Base-by-base conservation (phyloP, 2,329 filamentous ascomycete genomes). In the Stachybotrys echinatus region DNA sequence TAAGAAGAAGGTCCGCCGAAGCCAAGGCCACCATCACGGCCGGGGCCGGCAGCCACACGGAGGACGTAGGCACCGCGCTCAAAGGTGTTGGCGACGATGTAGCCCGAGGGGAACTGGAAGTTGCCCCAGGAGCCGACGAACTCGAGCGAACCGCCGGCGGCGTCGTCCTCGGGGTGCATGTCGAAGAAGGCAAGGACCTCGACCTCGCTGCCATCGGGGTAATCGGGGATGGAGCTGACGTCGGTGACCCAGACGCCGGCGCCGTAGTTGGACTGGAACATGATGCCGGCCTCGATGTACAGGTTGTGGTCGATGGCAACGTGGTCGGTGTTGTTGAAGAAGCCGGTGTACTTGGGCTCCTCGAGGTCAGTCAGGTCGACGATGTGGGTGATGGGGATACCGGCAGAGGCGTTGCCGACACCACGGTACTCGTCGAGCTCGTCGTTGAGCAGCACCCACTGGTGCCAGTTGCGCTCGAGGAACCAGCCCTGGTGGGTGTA, bases 401-500 rank as follows among this genome's bases (percentile, higher is more conserved):
- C 38, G 38, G 12, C 18, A 5, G 38, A 10, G 38, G 38, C 38
- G 7, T 40, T 18, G 5, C 10, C 68, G 68, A 10, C 65, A 63
- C 17, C 56, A 54, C 19, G 72, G 61, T 20, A 58, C 61, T 80
- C 77, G 59, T 80, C 76, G 46, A 73, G 69, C 58, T 79, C 76
- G 57, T 79, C 75, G 59, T 79, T 75, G 19, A 79, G 65, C 22
- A 79, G 67, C 48, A 61, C 61, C 55, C 73, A 73, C 42, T 70
- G 63, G 60, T 59, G 70, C 38, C 38, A 40, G 46, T 67, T 58
- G n/a, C 62, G 58, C 60, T 77, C 69, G 45, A 76, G 66, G 8
- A 79, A 65, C 65, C 72, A 75, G 48, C 78, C 79, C 58, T 82
- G 79, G 58, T 82, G 79, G 1, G 76, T 78, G 66, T 80, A 81